Evolutionary conservation across 2,329 filamentous ascomycete genomes (phyloP).

Genomic region (Penicillium sclerotigenum): DNA sequence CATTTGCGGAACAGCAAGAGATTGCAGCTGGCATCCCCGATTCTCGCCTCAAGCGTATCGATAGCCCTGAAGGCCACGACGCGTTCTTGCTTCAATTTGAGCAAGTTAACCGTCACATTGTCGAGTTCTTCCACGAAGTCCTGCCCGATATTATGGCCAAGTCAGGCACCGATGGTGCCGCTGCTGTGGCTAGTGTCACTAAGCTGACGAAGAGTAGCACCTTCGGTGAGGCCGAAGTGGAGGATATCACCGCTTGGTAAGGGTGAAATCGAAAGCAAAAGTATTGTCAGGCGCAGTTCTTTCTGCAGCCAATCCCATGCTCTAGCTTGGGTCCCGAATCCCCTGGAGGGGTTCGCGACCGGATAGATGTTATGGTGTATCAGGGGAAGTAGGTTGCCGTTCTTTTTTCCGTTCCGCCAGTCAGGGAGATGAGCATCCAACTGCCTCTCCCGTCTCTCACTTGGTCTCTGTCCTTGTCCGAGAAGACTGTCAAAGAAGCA

Average conservation of each 20-base stretch:
- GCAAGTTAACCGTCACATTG: conserved; percentile 85
- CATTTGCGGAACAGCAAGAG: conserved; percentile 93
- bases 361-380: conserved; percentile 17
- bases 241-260: conserved; percentile 94
- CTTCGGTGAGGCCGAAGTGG: conserved; percentile 93
- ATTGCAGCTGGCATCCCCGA: conserved; percentile 77
- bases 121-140: conserved; percentile 77
- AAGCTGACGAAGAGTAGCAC: conserved; percentile 79
- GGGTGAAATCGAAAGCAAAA: background rate
- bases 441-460: conserved; percentile 38
- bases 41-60: conserved; percentile 77
- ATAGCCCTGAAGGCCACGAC: conserved; percentile 92
- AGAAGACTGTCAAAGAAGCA: conserved; percentile 43
- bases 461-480: conserved; percentile 21
- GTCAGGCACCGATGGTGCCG: conserved; percentile 48
- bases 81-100: conserved; percentile 96
- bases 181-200: conserved; percentile 54
- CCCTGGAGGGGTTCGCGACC: background rate
- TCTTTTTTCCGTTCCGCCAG: conserved; percentile 37
- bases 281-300: conserved; percentile 28
- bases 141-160: conserved; percentile 83
- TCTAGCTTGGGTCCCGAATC: conserved; percentile 13
- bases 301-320: conserved; percentile 22
- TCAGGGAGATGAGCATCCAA: conserved; percentile 43
- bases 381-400: conserved; percentile 35